Evolutionary conservation across 1,284 basidiomycete genomes (phyloP), one percentile per base, ranked within the genome.

Genomic region (Singerocomus inundabilis): DNA sequence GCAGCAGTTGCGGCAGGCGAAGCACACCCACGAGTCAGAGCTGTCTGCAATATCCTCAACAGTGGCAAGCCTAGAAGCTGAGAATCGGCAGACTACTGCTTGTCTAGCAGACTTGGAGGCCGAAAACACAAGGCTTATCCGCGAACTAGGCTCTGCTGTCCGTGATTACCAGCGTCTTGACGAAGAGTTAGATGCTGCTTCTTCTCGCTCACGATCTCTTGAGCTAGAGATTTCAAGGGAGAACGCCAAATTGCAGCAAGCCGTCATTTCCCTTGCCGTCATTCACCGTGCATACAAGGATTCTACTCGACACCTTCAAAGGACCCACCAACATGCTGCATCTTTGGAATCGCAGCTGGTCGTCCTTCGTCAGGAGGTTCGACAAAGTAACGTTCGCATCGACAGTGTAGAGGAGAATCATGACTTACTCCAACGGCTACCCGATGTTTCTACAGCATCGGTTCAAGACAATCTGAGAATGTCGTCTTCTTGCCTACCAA

Each of bases 221-320:
- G 49, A 61, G 29, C 34, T 44, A 10, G 46, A 57, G 26, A 44
- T 34, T 18, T 48, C 49, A 6, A 34, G 38, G 15, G 41, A 51
- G 18, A 52, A 53, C 15, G 47, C 49, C 25, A 62, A 67, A 36
- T 46, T 57, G 16, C 60, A 56, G 18, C 61, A 70, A 24, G 57
- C 59, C 3, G 55, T 66, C 11, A 44, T 72, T 31, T 66, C 70
- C 26, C 64, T 77, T 10, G 66, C 70, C 5, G 45, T 61, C 28
- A 45, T 69, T 6, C 64, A 67, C 16, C 53, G 38, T 16, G 44
- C 39, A 42, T 55, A 66, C 52, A 56, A 51, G 45, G 43, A 54
- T 41, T 54, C 41, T 32, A 12, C 31, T 37, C 53, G 32, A 35
- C 60, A 31, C n/a, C 54, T 60, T 28, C 53, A 49, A 15, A 32